Evolutionary conservation across 1,284 basidiomycete species (phyloP).

Genomic region (Leccinum colubrinum): DNA sequence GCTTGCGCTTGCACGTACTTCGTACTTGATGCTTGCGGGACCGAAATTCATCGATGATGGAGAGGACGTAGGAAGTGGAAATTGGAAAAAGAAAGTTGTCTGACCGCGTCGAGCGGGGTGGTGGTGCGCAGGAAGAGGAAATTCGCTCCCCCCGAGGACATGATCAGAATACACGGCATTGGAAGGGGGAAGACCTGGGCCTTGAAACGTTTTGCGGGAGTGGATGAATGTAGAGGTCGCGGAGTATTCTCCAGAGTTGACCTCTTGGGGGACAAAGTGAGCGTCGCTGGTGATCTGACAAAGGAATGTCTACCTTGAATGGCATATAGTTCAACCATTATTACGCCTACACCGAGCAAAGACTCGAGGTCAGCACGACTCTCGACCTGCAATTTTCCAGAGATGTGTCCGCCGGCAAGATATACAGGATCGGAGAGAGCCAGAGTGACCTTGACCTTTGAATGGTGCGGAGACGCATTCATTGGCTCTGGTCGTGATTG

Average conservation of each 20-base stretch:
- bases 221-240: slow-evolving; percentile 75
- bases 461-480: slow-evolving; percentile 72
- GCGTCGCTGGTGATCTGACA: not conserved
- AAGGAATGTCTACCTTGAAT: slow-evolving; percentile 53
- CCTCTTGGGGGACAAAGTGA: slow-evolving; percentile 42
- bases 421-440: slow-evolving; percentile 55
- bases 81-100: slow-evolving; percentile 72
- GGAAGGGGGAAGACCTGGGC: slow-evolving; percentile 73
- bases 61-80: slow-evolving; percentile 61
- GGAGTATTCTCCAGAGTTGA: slow-evolving; percentile 72
- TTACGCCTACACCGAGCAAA: slow-evolving; percentile 65
- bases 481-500: slow-evolving; percentile 59
- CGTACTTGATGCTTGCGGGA: slow-evolving; percentile 63
- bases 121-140: slow-evolving; percentile 58
- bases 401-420: slow-evolving; percentile 60
- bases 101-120: slow-evolving; percentile 65
- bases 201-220: slow-evolving; percentile 68
- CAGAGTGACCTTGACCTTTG: slow-evolving; percentile 68
- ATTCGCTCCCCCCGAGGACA: slow-evolving; percentile 50
- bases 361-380: slow-evolving; percentile 59
- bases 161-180: slow-evolving; percentile 63
- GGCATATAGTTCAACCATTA: slow-evolving; percentile 73
- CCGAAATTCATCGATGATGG: slow-evolving; percentile 72
- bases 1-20: slow-evolving; percentile 65
- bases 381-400: slow-evolving; percentile 76